Conservation (phyloP, 2,329 filamentous ascomycete species). For the Malbranchea zuffiana region DNA sequence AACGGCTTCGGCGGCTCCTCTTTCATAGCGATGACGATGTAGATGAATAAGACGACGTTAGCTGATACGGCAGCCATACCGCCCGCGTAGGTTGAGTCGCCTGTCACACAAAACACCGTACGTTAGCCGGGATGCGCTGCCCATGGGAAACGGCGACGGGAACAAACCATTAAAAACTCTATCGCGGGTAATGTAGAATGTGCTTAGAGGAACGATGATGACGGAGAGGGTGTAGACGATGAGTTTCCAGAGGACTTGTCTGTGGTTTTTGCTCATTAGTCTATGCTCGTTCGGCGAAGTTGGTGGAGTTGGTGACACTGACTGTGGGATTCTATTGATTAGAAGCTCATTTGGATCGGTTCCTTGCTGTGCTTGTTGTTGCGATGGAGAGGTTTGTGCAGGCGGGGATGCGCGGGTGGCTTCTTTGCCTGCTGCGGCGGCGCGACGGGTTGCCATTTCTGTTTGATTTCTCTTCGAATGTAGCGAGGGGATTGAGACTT, state of each 20-base stretch:
- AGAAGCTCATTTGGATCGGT: too few species aligned
- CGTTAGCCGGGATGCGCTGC: not conserved
- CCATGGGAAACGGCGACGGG: not conserved
- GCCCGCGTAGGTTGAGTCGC: conserved; percentile 79
- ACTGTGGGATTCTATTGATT: too few species aligned
- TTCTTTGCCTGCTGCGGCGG: conserved; percentile 16
- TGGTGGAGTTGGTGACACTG: too few species aligned
- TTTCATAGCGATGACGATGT: conserved; percentile 80
- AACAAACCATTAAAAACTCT: conserved; percentile 62
- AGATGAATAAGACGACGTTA: conserved; percentile 82
- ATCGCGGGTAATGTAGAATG: conserved; percentile 74
- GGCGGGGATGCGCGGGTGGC: conserved; percentile 19
- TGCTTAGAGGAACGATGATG: conserved; percentile 74
- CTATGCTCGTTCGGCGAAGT: too few species aligned
- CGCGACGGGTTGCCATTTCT: conserved; percentile 25
- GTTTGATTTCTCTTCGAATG: not conserved
- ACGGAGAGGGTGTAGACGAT: conserved; percentile 85
- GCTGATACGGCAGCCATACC: conserved; percentile 77
- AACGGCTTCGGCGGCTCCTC: conserved; percentile 75
- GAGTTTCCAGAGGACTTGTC: conserved; percentile 80
- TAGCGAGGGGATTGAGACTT: not conserved
- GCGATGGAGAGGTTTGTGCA: not conserved
- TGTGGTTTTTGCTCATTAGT: too few species aligned
- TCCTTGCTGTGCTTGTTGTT: too few species aligned
- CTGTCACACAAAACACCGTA: conserved; percentile 38